These are phyloP conservation scores for Lepidopterella palustris DNA, from an alignment of 495 filamentous ascomycete genomes.

Conservation along the genomic window DNA sequence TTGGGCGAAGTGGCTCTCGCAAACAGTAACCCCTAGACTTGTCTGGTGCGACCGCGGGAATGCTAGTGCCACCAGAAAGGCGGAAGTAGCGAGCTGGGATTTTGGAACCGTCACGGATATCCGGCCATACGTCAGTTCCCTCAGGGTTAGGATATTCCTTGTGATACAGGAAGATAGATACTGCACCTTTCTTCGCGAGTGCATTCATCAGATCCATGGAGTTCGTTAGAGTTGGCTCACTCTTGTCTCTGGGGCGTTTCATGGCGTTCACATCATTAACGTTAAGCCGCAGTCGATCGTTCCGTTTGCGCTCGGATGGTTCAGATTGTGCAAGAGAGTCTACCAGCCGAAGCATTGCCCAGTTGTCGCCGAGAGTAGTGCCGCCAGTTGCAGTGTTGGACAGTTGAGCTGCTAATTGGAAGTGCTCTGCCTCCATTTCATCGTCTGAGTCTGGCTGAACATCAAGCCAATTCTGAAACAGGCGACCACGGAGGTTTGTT, in stretches of 20 bases:
- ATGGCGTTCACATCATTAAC: neutral
- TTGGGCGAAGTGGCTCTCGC: neutral
- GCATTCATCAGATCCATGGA: neutral
- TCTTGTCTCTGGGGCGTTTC: conserved; percentile 15
- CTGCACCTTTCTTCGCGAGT: conserved; percentile 8
- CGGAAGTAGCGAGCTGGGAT: conserved; percentile 13
- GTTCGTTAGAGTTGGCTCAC: neutral
- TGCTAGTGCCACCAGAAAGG: neutral
- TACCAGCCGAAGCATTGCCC: neutral
- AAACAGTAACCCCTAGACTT: neutral
- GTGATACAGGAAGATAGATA: conserved; percentile 15
- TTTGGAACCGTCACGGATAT: conserved; percentile 15
- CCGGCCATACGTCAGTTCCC: conserved; percentile 25
- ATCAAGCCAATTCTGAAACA: neutral
- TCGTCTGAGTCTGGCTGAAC: neutral
- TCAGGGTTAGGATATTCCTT: conserved; percentile 6
- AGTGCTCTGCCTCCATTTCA: neutral
- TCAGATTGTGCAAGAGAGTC: no score
- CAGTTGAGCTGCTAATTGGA: neutral
- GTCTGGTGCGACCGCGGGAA: neutral
- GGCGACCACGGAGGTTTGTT: neutral
- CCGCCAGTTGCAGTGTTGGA: neutral
- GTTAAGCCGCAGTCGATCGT: neutral
- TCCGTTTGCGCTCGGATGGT: neutral
- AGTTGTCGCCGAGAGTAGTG: neutral